These are phyloP conservation scores for Arthrobotrys conoides DNA, from an alignment of 2,329 filamentous ascomycete genomes.

Conservation along the genomic window DNA sequence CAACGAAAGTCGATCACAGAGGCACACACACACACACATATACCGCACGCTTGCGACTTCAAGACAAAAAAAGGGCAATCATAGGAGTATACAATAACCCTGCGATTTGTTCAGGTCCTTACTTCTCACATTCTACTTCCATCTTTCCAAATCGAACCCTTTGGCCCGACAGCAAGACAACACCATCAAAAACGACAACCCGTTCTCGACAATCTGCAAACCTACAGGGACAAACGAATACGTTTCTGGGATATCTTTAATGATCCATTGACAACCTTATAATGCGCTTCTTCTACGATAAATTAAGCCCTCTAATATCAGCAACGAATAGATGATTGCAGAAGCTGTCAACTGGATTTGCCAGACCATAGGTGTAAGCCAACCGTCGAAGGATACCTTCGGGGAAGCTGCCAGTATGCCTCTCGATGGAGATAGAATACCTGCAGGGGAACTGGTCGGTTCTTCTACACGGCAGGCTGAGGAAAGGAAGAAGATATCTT, in stretches of 20 bases:
- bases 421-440: conserved; percentile 45
- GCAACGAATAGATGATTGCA: conserved; percentile 42
- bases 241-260: conserved; percentile 22
- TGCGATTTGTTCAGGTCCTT: neutral
- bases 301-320: conserved; percentile 11
- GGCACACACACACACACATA: neutral
- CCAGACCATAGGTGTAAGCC: neutral
- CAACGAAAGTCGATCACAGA: neutral
- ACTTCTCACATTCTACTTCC: neutral
- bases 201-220: neutral
- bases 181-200: neutral
- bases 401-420: conserved; percentile 23
- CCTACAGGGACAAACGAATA: neutral
- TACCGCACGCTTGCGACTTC: neutral
- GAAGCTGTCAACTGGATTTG: neutral
- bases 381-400: conserved; percentile 7
- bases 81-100: neutral
- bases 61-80: neutral
- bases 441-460: neutral
- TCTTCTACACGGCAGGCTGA: conserved; percentile 12
- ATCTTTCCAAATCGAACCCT: neutral
- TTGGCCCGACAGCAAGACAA: neutral
- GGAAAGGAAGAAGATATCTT: conserved; percentile 12
- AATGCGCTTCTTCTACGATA: conserved; percentile 34
- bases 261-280: conserved; percentile 38